Base-by-base conservation (phyloP, 805 yeast genomes). In the Phaffomyces thermotolerans region DNA sequence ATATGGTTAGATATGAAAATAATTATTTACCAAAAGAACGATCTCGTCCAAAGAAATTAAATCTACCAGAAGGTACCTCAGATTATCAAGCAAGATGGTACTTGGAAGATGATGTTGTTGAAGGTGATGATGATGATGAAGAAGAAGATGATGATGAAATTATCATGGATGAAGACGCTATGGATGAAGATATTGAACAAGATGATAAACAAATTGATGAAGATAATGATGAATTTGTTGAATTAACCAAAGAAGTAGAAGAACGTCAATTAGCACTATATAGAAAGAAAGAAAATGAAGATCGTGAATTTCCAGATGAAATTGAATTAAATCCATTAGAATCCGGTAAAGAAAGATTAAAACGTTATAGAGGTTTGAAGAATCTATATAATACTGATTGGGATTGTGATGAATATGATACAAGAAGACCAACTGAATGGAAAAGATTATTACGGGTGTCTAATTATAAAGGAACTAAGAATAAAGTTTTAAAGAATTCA, bases 261-360 rank as follows among this genome's bases (percentile, higher is more conserved):
- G 79, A 78, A 47, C 75, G 79, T 54, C 96, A 90, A 64, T 69
- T 88, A 49, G 67, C 73, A 44, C 75, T 73, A 54, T 89, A 72
- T 66, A 77, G 93, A 53, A 71, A 71, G 34, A 63, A 77, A 49
- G 96, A 80, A 52, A 75, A 76, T 47, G 97, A 90, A 43, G 97
- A 88, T 60, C 73, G 78, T 31, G 96, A 90, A 55, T 93, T 89
- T 71, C 98, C 98, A 0, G 99, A 93, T 65, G 99, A 93, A 66
- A 66, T 91, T 44, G 98, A 93, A 62, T 67, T 93, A 36, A 75
- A 72, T 37, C 97, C 97, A 27, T 59, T 64, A 6, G 90, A 76
- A 51, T 73, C 84, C 6, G 98, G 86, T 9, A 75, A 75, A 54
- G 88, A 89, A 50, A 75, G 87, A 50, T 71, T 93, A 45, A 65